A percentile compares a stretch with the other conserved stretches of the same genome.
Conservation (phyloP, 768 basidiomycete species). For the Boletus rubescentipes region DNA sequence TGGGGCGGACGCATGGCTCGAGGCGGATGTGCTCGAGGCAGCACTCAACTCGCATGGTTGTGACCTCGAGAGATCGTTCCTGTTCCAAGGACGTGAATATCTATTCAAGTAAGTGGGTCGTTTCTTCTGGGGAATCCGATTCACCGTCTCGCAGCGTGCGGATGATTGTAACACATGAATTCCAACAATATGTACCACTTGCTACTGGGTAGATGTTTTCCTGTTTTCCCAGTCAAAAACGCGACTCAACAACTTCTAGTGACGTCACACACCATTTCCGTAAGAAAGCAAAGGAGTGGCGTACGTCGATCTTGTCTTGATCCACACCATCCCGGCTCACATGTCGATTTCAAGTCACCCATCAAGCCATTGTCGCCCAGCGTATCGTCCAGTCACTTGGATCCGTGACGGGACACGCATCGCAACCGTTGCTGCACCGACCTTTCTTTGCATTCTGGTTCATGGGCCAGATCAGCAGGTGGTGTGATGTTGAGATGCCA, state of each 20-base stretch:
- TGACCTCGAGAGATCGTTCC: conserved; percentile 60
- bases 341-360: conserved; percentile 44
- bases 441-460: conserved; percentile 78
- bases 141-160: conserved; percentile 47
- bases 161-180: conserved; percentile 70
- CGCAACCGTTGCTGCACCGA: conserved; percentile 50
- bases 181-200: conserved; percentile 61
- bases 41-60: conserved; percentile 66
- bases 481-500: conserved; percentile 9
- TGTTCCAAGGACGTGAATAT: conserved; percentile 71
- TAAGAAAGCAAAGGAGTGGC: conserved; percentile 64
- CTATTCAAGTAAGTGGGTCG: conserved; percentile 64
- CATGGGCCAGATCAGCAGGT: conserved; percentile 67
- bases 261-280: conserved; percentile 48
- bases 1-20: conserved; percentile 66
- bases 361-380: conserved; percentile 59
- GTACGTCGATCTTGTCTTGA: conserved; percentile 40
- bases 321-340: conserved; percentile 3
- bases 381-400: conserved; percentile 59
- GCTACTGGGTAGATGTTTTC: conserved; percentile 47
- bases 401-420: conserved; percentile 52
- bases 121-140: not conserved
- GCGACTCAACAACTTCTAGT: conserved; percentile 27
- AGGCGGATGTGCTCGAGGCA: conserved; percentile 64
- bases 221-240: not conserved